Evolutionary conservation across 225 moss, liverwort and hornwort genomes (phyloP).

Genomic region (Marchantia paleacea): DNA sequence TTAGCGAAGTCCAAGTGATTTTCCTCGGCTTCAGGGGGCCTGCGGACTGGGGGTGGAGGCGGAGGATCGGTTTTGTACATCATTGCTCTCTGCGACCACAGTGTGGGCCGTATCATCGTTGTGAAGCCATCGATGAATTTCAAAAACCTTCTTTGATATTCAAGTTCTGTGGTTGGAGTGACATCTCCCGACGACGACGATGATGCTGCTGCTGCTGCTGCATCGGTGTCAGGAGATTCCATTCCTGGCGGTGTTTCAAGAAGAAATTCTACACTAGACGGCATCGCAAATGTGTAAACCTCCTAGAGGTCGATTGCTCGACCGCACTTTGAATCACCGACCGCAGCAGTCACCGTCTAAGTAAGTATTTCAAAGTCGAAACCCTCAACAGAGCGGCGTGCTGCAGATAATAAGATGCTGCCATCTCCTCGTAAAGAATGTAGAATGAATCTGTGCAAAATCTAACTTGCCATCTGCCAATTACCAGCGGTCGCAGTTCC

Average conservation of each 20-base stretch:
- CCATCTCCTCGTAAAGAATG: neutral
- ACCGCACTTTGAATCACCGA: too few relatives aligned
- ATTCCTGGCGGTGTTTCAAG: neutral
- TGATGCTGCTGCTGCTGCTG: neutral
- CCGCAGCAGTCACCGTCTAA: neutral
- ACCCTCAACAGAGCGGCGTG: neutral
- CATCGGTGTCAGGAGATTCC: neutral
- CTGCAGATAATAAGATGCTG: neutral
- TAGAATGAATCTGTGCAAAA: neutral
- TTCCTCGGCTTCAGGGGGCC: neutral
- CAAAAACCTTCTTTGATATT: neutral
- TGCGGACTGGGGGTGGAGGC: neutral
- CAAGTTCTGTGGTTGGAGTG: neutral
- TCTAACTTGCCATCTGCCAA: neutral
- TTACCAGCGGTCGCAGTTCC: neutral
- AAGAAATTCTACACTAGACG: neutral
- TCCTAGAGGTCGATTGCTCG: neutral
- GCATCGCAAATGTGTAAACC: neutral
- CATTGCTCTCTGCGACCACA: constrained; percentile 9
- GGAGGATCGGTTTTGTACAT: constrained; percentile 3
- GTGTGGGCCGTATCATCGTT: constrained; percentile 3
- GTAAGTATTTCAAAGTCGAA: neutral
- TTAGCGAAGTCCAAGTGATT: constrained; percentile 14
- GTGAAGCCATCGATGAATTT: constrained; percentile 13
- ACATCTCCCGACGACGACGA: neutral